Evolutionary conservation across 148 eudicot species (phyloP).

Genomic region (Vaccinium macrocarpon): DNA sequence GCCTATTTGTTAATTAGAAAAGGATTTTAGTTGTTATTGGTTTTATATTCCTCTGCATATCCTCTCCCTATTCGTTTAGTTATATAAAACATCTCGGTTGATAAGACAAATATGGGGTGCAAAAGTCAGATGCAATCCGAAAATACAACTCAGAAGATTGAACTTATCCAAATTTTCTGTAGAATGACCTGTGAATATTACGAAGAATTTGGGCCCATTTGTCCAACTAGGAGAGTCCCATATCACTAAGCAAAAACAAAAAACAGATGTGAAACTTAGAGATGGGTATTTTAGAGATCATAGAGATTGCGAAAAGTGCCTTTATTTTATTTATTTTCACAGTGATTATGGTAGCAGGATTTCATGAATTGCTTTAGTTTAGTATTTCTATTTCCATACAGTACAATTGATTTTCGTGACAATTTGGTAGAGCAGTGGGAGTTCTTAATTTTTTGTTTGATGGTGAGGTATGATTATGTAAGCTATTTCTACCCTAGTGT

Average conservation of each 20-base stretch:
- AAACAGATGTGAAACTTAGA: too few relatives aligned
- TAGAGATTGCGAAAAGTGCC: too few relatives aligned
- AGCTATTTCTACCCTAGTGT: background rate
- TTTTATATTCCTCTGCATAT: background rate
- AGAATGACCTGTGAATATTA: background rate
- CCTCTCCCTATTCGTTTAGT: background rate
- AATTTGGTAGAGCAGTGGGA: too few relatives aligned
- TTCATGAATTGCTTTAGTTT: too few relatives aligned
- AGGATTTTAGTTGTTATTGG: background rate
- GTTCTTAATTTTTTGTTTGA: too few relatives aligned
- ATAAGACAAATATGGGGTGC: background rate
- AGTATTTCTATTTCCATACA: too few relatives aligned
- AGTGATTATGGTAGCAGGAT: too few relatives aligned
- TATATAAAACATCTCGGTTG: background rate
- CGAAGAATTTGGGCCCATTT: background rate
- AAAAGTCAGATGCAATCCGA: background rate
- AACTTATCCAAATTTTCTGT: background rate
- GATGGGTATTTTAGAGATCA: too few relatives aligned
- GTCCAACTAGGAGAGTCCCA: background rate
- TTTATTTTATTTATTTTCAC: too few relatives aligned
- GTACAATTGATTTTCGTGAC: too few relatives aligned
- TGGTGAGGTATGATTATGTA: too few relatives aligned
- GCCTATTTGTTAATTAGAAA: background rate
- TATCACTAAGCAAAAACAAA: background rate
- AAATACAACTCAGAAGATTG: background rate